A percentile compares a stretch with the other conserved stretches of the same genome.
These are phyloP conservation scores for Neophaeococcomyces aloes DNA, from an alignment of 2,329 filamentous ascomycete species.

Conservation along the genomic window DNA sequence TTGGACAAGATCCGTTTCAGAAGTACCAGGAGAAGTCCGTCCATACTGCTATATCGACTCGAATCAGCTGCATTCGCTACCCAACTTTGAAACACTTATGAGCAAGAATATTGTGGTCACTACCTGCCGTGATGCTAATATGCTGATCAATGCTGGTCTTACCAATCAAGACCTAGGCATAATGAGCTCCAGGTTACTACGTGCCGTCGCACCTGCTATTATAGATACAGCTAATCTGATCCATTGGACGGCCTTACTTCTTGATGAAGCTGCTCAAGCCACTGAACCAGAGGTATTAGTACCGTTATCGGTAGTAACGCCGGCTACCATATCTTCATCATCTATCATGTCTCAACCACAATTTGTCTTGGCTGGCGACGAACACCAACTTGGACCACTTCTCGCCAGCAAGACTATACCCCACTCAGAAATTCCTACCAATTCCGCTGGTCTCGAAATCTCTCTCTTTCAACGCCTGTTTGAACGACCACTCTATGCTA, in stretches of 20 bases:
- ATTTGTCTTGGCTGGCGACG: constrained; percentile 38
- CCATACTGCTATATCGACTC: constrained; percentile 30
- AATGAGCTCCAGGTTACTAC: constrained; percentile 22
- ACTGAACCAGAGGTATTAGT: constrained; percentile 34
- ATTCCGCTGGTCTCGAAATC: constrained; percentile 25
- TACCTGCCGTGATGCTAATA: constrained; percentile 32
- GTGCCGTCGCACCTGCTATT: background rate
- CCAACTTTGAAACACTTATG: constrained; percentile 31
- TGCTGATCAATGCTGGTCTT: constrained; percentile 33
- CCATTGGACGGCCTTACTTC: constrained; percentile 35
- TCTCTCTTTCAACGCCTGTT: constrained; percentile 36
- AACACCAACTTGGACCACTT: constrained; percentile 35
- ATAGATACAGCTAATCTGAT: background rate
- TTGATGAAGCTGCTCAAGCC: constrained; percentile 39
- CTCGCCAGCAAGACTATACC: constrained; percentile 19
- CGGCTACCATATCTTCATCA: constrained; percentile 13
- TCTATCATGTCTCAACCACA: constrained; percentile 22
- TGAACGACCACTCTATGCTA: constrained; percentile 27
- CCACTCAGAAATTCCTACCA: constrained; percentile 16
- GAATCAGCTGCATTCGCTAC: constrained; percentile 33
- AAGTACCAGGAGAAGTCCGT: constrained; percentile 32
- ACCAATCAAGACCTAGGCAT: constrained; percentile 34
- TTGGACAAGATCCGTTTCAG: constrained; percentile 31
- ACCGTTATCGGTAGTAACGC: constrained; percentile 32
- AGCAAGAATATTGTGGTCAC: constrained; percentile 34